phyloP scores from a whole-genome alignment of 768 basidiomycete genomes.

The Mycena crocata region DNA sequence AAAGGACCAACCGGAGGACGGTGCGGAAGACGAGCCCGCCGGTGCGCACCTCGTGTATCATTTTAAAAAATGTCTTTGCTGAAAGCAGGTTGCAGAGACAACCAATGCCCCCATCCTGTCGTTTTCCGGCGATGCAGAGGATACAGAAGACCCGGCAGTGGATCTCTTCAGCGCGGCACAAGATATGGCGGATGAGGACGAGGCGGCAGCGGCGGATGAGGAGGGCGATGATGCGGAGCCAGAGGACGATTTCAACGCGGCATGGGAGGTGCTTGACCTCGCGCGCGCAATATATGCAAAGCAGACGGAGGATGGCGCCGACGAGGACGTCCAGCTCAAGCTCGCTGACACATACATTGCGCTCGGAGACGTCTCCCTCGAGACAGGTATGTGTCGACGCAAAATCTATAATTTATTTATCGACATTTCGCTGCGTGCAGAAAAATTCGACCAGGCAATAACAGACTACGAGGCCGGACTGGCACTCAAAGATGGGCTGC shows the following conservation, averaged over 20 bases:
- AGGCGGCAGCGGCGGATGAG: constrained; percentile 57
- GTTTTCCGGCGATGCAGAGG: constrained; percentile 85
- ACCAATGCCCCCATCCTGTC: constrained; percentile 72
- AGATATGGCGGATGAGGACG: constrained; percentile 57
- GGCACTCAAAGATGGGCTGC: constrained; percentile 73
- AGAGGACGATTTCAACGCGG: constrained; percentile 97
- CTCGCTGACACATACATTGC: constrained; percentile 92
- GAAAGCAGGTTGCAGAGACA: constrained; percentile 5
- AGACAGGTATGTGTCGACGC: constrained; percentile 78
- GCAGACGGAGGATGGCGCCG: constrained; percentile 61
- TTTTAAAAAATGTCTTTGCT: background rate
- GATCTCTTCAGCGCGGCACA: constrained; percentile 25
- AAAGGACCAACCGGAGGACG: constrained; percentile 79
- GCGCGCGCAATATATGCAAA: constrained; percentile 89
- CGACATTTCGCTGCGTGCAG: constrained; percentile 53
- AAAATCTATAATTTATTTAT: constrained; percentile 3
- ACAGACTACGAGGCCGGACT: constrained; percentile 87
- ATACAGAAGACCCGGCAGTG: constrained; percentile 47
- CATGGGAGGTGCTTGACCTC: constrained; percentile 97
- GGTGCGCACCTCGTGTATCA: constrained; percentile 18
- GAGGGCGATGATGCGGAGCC: constrained; percentile 82
- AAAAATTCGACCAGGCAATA: constrained; percentile 96
- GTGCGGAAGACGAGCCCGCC: constrained; percentile 48
- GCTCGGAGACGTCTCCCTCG: constrained; percentile 95
- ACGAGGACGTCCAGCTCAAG: constrained; percentile 77